Evolutionary conservation across 768 basidiomycete genomes (phyloP), one percentile per base, ranked within the genome.

Genomic region (Phylloporus scabripes): DNA sequence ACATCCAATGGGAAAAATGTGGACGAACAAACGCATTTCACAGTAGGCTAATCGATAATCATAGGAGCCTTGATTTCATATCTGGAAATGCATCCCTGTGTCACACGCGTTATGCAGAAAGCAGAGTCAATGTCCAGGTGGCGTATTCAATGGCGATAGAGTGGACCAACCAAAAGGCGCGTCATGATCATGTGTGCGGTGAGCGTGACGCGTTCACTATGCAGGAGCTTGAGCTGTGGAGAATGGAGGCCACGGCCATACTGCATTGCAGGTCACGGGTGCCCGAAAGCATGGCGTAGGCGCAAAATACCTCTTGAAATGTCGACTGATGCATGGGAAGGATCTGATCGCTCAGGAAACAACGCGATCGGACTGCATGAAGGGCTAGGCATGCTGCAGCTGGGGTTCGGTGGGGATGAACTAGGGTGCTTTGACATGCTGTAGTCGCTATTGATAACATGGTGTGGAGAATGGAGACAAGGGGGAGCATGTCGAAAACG

Each of bases 21-120:
- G 48, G 56, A 44, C 24, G 26, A 48, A 55, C 50, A 51, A 45
- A 29, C 37, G 51, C 46, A 42, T 45, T 43, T 52, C 26, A 48
- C 49, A 34, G 43, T 21, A 49, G 20, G 29, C 29, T 12, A 32
- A 63, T 56, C 58, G 63, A 63, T 58, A 51, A 60, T 56, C 53
- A 50, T 59, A 48, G 56, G 61, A 45, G 59, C 10, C 34, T 36
- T 48, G 52, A 62, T 60, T 63, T 64, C 62, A 64, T 65, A 65
- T 64, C 58, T 44, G 37, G 52, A 23, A 17, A 52, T 50, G 55
- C 55, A 61, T 47, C 46, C 54, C 51, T 50, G 58, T 36, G 12
- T 51, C 40, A 43, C 53, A 53, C 45, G 56, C 52, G 45, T 51
- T 42, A 2, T 26, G 10, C 50, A 62, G 50, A 56, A 17, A 40